These are phyloP conservation scores for Penicillium sp. DNA, from an alignment of 2,329 filamentous ascomycete genomes.

Conservation along the genomic window DNA sequence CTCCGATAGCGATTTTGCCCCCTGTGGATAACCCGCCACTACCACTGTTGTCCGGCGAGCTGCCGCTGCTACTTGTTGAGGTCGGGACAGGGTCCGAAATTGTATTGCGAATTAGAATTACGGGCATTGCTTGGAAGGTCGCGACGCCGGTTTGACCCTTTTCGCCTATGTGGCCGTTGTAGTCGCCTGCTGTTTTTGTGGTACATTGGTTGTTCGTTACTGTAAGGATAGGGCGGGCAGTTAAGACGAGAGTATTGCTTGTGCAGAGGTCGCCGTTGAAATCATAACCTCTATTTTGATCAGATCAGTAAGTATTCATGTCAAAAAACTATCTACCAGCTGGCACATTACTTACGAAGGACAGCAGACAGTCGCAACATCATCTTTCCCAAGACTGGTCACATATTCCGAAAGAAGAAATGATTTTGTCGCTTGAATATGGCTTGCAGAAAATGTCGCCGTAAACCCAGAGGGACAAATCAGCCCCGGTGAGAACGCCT, in stretches of 20 bases:
- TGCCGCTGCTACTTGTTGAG: not conserved
- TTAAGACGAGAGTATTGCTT: not conserved
- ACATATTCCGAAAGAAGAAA: slow-evolving; percentile 7
- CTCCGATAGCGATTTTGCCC: slow-evolving; percentile 28
- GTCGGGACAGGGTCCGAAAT: not conserved
- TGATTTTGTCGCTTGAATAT: not conserved
- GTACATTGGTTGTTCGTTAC: not conserved
- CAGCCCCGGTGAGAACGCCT: slow-evolving; percentile 10
- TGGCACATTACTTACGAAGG: slow-evolving; percentile 5
- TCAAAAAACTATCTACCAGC: too few relatives aligned
- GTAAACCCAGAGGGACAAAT: slow-evolving; percentile 10
- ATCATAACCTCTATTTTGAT: not conserved
- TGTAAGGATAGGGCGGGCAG: not conserved
- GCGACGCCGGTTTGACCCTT: not conserved
- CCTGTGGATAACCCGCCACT: slow-evolving; percentile 24
- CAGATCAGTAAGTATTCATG: too few relatives aligned
- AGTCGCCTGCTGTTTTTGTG: slow-evolving; percentile 3
- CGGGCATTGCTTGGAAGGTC: slow-evolving; percentile 7
- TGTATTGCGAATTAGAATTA: slow-evolving; percentile 10
- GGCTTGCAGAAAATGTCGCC: not conserved
- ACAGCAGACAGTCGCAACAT: slow-evolving; percentile 12
- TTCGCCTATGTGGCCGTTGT: slow-evolving; percentile 3
- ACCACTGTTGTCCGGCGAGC: not conserved
- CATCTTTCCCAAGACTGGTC: slow-evolving; percentile 4
- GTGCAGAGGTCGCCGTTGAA: slow-evolving; percentile 5